A percentile compares a stretch with the other conserved stretches of the same genome.
phyloP scores from a whole-genome alignment of 140 eudicot genomes.

The Oenanthe javanica region DNA sequence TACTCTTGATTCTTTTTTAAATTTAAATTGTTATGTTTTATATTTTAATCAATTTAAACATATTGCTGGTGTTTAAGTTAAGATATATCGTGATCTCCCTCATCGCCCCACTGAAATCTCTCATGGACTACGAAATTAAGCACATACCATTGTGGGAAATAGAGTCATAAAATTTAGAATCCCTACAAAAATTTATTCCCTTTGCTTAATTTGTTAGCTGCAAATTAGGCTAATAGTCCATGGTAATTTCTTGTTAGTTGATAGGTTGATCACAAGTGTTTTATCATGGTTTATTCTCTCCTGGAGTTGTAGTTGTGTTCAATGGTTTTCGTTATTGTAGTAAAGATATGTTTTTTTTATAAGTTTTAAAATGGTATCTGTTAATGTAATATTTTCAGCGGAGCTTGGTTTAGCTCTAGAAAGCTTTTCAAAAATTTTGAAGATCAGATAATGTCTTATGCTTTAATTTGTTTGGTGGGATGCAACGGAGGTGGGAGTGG shows the following conservation, averaged over 20 bases:
- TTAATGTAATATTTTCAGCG: background rate
- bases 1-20: conserved; percentile 9
- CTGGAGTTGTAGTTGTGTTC: background rate
- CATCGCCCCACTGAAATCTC: background rate
- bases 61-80: background rate
- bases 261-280: background rate
- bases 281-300: background rate
- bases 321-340: background rate
- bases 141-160: background rate
- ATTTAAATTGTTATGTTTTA: background rate
- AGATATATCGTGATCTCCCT: background rate
- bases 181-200: background rate
- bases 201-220: background rate
- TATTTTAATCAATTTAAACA: background rate
- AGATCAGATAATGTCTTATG: background rate
- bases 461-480: background rate
- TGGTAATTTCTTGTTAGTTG: background rate
- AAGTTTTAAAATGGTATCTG: background rate
- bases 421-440: background rate
- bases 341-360: background rate
- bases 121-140: background rate
- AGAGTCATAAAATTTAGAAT: background rate
- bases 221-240: background rate
- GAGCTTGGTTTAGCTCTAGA: background rate
- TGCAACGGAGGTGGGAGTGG: conserved; percentile 1